Conservation (phyloP, 805 yeast species). For the Starmerella ratchasimensis region DNA sequence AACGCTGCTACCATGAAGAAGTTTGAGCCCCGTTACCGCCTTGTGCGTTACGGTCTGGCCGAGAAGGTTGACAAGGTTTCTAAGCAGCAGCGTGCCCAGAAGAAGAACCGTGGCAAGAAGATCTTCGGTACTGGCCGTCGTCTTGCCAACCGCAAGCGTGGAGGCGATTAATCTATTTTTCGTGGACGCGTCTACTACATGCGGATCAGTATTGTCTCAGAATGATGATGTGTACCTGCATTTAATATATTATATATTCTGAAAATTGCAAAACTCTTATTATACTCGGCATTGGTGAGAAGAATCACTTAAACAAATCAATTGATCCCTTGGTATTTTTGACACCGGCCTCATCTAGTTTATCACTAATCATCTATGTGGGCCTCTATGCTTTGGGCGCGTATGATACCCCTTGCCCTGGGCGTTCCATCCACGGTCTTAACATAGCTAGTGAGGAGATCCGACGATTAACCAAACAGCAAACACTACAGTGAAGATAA, state of each 20-base stretch:
- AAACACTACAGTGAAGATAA: too few relatives aligned
- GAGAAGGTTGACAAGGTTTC: slow-evolving; percentile 91
- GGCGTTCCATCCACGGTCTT: too few relatives aligned
- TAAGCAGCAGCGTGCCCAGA: slow-evolving; percentile 99
- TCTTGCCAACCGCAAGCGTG: slow-evolving; percentile 54
- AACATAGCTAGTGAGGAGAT: too few relatives aligned
- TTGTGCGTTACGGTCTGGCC: slow-evolving; percentile 97
- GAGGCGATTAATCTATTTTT: slow-evolving; percentile 11
- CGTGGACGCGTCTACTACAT: background rate
- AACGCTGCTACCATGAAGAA: slow-evolving; percentile 94
- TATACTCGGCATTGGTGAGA: too few relatives aligned
- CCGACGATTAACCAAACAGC: too few relatives aligned
- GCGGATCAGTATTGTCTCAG: background rate
- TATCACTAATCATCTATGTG: too few relatives aligned
- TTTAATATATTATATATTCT: slow-evolving; percentile 11
- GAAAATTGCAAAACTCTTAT: too few relatives aligned
- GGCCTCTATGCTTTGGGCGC: too few relatives aligned
- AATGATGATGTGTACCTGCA: slow-evolving; percentile 9
- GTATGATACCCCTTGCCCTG: too few relatives aligned
- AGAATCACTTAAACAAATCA: too few relatives aligned
- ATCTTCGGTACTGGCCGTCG: slow-evolving; percentile 95
- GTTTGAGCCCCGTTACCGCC: slow-evolving; percentile 98
- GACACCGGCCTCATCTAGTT: too few relatives aligned
- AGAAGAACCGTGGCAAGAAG: slow-evolving; percentile 98
- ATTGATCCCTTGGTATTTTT: too few relatives aligned